Evolutionary conservation across 1,139 yeast species (phyloP), one percentile per base, ranked within the genome.

Genomic region (Hansenula lynferdii): DNA sequence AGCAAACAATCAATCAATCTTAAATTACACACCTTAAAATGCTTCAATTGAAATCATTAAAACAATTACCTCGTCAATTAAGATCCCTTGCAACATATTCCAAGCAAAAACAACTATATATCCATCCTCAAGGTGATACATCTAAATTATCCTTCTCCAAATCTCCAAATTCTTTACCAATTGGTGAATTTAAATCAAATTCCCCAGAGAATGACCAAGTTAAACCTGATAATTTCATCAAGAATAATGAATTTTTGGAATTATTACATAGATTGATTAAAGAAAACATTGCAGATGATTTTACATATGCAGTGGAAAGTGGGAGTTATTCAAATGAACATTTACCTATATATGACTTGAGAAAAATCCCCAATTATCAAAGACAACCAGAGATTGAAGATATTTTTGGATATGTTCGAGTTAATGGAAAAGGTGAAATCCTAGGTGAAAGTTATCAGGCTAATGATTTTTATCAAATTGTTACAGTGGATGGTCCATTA

Each of bases 351-450:
- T 82, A 77, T 50, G 95, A 85, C 54, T 69, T 81, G 47, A 67
- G 94, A 43, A 76, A 72, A 38, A 70, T 78, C 3, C 90, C 94
- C 1, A 64, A 75, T 19, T 77, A 74, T 47, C 85, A 85, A 11
- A 69, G 94, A 41, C 72, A 77, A 17, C 89, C 94, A 0, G 85
- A 80, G 18, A 75, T 83, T 6, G 87, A 81, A 45, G 83, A 82
- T 51, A 78, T 79, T 2, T 66, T 80, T 42, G 95, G 95, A 1
- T 83, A 81, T 51, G 79, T 85, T 8, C 71, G 71, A 47, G 81
- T 85, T 5, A 74, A 75, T 47, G 60, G 53, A 0, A 58, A 65
- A n/a, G 83, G 84, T 1, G 64, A 67, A 38, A 80, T 85, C 44
- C 61, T 77, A 3, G 67, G 67, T 1, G 71, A 62, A 2, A 65